Percentiles rank a stretch among this genome's conserved stretches.
Evolutionary conservation across 2,329 filamentous ascomycete species (phyloP).

Genomic region (Diplocarpon rosae): DNA sequence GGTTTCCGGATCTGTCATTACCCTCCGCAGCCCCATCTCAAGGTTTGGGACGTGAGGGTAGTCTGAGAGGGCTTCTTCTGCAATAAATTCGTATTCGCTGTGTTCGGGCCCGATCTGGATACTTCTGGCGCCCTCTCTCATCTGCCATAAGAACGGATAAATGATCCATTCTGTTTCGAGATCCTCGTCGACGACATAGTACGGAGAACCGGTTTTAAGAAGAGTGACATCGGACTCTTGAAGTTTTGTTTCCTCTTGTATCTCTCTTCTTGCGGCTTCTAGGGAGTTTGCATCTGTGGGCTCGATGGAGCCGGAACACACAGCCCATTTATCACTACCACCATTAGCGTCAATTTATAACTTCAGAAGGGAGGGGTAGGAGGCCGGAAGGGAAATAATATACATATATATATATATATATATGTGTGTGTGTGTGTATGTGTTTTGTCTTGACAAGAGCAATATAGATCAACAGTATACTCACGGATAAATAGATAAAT

Average conservation of each 20-base stretch:
- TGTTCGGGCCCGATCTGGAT: slow-evolving; percentile 54
- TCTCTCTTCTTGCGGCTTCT: slow-evolving; percentile 49
- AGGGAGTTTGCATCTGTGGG: slow-evolving; percentile 39
- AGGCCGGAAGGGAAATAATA: too few relatives aligned
- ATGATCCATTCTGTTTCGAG: slow-evolving; percentile 50
- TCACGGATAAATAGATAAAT: slow-evolving; percentile 50
- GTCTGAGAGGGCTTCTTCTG: slow-evolving; percentile 34
- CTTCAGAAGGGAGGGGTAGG: neutral
- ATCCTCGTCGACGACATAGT: slow-evolving; percentile 41
- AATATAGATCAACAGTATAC: slow-evolving; percentile 13
- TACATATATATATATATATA: too few relatives aligned
- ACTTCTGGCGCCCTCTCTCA: slow-evolving; percentile 32
- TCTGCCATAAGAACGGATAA: slow-evolving; percentile 48
- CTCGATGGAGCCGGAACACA: slow-evolving; percentile 52
- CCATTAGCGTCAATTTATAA: slow-evolving; percentile 6
- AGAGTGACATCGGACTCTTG: slow-evolving; percentile 24
- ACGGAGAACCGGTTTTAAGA: slow-evolving; percentile 40
- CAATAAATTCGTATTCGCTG: slow-evolving; percentile 43
- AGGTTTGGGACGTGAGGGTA: slow-evolving; percentile 47
- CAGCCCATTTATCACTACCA: slow-evolving; percentile 44
- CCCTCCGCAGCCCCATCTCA: slow-evolving; percentile 44
- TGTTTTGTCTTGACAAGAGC: too few relatives aligned
- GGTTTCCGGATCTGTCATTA: slow-evolving; percentile 37
- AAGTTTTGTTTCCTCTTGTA: slow-evolving; percentile 50
- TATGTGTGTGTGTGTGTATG: too few relatives aligned